Conservation (phyloP, 2,329 filamentous ascomycete genomes). For the Xylaria multiplex region DNA sequence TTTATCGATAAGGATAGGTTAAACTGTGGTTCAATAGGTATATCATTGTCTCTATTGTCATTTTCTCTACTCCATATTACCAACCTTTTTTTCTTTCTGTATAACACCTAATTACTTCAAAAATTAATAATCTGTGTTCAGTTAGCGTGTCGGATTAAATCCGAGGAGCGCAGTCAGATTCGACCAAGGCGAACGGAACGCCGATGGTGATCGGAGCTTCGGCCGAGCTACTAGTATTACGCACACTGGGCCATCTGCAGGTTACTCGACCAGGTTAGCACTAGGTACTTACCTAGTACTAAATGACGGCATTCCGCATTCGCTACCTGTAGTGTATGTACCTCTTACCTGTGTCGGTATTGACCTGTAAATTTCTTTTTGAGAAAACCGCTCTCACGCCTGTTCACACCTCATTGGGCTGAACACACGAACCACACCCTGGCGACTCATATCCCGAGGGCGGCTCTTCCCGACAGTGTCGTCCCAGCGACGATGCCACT, state of each 20-base stretch:
- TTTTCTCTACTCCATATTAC: no score
- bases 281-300: not conserved
- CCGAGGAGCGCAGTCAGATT: not conserved
- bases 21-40: no score
- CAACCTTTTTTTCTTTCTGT: no score
- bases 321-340: not conserved
- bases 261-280: no score
- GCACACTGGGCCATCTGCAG: not conserved
- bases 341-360: not conserved
- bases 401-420: not conserved
- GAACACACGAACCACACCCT: conserved; percentile 6
- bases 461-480: conserved; percentile 32
- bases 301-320: conserved; percentile 35
- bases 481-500: conserved; percentile 34
- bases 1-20: no score
- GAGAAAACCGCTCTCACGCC: not conserved
- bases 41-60: no score
- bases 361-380: conserved; percentile 2
- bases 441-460: not conserved
- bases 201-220: conserved; percentile 28
- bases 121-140: not conserved
- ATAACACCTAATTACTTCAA: not conserved
- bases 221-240: not conserved
- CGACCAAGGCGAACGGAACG: conserved; percentile 2
- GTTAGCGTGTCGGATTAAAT: conserved; percentile 2